Evolutionary conservation across 352 stramenopile species (phyloP).

Genomic region (Phytopythium oedochilum): DNA sequence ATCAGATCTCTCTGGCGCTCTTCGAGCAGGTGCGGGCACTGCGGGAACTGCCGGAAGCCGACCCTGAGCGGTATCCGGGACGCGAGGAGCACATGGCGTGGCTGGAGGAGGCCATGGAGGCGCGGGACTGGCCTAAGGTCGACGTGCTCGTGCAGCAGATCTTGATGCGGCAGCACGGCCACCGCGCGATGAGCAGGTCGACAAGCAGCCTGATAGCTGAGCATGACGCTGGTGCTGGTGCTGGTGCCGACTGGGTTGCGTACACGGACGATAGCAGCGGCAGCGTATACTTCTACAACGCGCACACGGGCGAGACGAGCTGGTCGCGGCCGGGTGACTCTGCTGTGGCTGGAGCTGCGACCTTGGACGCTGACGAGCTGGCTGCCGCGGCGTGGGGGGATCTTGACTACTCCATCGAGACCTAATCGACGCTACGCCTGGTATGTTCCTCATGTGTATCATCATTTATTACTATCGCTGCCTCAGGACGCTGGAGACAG

Average conservation of each 20-base stretch:
- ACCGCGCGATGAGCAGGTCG: slow-evolving; percentile 13
- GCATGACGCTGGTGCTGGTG: too few species aligned
- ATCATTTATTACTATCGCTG: neutral
- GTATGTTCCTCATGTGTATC: neutral
- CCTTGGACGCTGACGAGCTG: neutral
- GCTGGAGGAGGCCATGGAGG: slow-evolving; percentile 57
- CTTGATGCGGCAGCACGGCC: slow-evolving; percentile 52
- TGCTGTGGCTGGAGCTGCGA: neutral
- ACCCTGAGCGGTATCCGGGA: slow-evolving; percentile 40
- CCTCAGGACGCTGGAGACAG: neutral
- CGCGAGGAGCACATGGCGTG: slow-evolving; percentile 62
- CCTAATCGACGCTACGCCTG: neutral
- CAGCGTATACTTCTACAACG: slow-evolving; percentile 38
- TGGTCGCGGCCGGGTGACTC: slow-evolving; percentile 10
- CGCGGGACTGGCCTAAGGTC: slow-evolving; percentile 60
- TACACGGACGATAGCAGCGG: slow-evolving; percentile 22
- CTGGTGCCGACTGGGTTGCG: slow-evolving; percentile 13
- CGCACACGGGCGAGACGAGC: slow-evolving; percentile 26
- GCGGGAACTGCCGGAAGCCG: slow-evolving; percentile 22
- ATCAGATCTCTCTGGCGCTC: slow-evolving; percentile 59
- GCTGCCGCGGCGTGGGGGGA: slow-evolving; percentile 1
- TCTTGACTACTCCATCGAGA: neutral
- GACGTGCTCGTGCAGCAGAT: slow-evolving; percentile 75
- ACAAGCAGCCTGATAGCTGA: too few species aligned
- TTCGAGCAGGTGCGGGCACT: slow-evolving; percentile 45